Percentiles rank a stretch among this genome's conserved stretches.
Conservation (phyloP, 1,284 basidiomycete genomes). For the Ustilago esculenta region DNA sequence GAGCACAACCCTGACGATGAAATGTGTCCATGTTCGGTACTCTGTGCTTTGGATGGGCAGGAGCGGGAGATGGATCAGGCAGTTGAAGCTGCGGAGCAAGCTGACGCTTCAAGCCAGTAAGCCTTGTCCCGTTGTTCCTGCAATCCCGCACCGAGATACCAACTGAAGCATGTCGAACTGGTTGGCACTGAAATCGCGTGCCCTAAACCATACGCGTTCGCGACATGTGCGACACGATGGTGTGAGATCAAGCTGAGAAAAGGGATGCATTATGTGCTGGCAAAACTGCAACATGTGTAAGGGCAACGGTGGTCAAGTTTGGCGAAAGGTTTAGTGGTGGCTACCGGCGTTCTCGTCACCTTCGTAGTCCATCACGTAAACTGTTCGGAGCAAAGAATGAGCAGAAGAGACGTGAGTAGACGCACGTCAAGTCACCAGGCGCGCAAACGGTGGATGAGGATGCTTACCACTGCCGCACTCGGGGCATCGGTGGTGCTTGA, state of each 20-base stretch:
- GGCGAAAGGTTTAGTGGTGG: constrained; percentile 44
- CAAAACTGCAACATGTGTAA: constrained; percentile 12
- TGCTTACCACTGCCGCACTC: constrained; percentile 65
- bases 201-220: too few relatives aligned
- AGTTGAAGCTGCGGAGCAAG: constrained; percentile 38
- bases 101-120: constrained; percentile 16
- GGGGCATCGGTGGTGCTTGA: constrained; percentile 63
- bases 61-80: constrained; percentile 49
- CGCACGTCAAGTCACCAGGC: too few relatives aligned
- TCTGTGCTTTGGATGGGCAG: constrained; percentile 2
- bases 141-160: constrained; percentile 9
- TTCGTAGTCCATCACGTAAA: constrained; percentile 58
- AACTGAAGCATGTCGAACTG: background rate
- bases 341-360: constrained; percentile 51
- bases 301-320: background rate
- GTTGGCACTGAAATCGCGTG: too few relatives aligned
- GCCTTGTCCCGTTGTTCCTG: background rate
- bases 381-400: constrained; percentile 15
- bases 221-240: too few relatives aligned
- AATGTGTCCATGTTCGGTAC: background rate
- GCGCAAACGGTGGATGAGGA: too few relatives aligned
- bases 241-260: constrained; percentile 16
- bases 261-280: constrained; percentile 26
- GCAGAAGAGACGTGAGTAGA: background rate
- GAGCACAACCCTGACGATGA: constrained; percentile 3